phyloP scores from a whole-genome alignment of 345 rosid genomes.

The Pseudoturritis turrita region DNA sequence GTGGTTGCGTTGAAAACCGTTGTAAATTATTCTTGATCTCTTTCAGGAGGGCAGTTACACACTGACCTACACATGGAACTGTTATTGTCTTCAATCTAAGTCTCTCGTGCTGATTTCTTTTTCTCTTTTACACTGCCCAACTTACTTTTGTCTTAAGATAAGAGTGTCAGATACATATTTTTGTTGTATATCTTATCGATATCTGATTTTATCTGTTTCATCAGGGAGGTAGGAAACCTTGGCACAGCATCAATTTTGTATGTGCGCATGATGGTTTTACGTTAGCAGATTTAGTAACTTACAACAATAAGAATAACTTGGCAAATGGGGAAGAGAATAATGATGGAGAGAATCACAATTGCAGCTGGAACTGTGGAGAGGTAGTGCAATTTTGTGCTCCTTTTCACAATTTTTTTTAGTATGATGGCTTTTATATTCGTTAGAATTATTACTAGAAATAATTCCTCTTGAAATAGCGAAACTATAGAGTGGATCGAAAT shows the following conservation, averaged over 20 bases:
- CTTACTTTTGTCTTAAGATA: background rate
- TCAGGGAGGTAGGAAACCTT: slow-evolving; percentile 96
- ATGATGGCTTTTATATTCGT: background rate
- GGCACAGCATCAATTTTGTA: slow-evolving; percentile 89
- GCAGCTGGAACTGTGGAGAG: slow-evolving; percentile 99
- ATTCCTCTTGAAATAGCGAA: background rate
- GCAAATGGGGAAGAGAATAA: slow-evolving; percentile 94
- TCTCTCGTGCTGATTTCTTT: background rate
- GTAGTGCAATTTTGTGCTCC: slow-evolving; percentile 27
- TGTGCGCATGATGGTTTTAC: slow-evolving; percentile 98
- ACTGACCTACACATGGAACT: background rate
- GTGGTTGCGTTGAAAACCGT: background rate
- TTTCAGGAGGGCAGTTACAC: background rate
- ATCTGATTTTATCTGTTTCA: slow-evolving; percentile 26
- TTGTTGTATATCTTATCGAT: background rate
- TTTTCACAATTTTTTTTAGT: background rate
- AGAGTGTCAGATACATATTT: background rate
- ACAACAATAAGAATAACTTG: slow-evolving; percentile 83
- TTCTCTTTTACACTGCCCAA: background rate
- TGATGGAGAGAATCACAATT: slow-evolving; percentile 88
- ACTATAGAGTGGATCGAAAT: background rate
- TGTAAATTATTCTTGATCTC: background rate
- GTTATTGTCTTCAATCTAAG: background rate
- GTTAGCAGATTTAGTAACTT: slow-evolving; percentile 80
- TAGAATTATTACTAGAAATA: background rate